These are phyloP conservation scores for Pseudofabraea citricarpa DNA, from an alignment of 2,329 filamentous ascomycete species.

Conservation along the genomic window DNA sequence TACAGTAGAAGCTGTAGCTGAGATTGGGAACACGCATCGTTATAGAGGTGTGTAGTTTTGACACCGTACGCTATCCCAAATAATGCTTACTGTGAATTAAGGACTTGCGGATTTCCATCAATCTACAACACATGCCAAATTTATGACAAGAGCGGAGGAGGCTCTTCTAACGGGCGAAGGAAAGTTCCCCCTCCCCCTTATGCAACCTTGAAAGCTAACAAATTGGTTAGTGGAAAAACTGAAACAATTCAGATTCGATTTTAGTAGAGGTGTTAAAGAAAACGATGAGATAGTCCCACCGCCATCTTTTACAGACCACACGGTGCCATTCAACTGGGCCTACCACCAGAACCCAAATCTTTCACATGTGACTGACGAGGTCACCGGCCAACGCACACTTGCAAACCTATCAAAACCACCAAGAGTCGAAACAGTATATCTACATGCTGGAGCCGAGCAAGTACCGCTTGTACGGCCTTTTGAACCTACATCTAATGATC, in stretches of 20 bases:
- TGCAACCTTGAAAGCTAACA: slow-evolving; percentile 12
- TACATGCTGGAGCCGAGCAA: slow-evolving; percentile 14
- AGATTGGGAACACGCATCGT: slow-evolving; percentile 75
- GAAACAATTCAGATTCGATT: slow-evolving; percentile 62
- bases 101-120: slow-evolving; percentile 83
- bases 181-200: slow-evolving; percentile 30
- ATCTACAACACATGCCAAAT: slow-evolving; percentile 61
- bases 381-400: slow-evolving; percentile 26
- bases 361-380: slow-evolving; percentile 31
- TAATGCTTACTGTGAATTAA: slow-evolving; percentile 19
- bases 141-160: slow-evolving; percentile 67
- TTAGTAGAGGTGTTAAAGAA: slow-evolving; percentile 51
- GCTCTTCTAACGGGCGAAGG: slow-evolving; percentile 68
- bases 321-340: slow-evolving; percentile 70
- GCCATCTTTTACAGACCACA: slow-evolving; percentile 70
- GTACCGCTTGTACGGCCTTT: slow-evolving; percentile 13
- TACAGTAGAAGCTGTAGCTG: slow-evolving; percentile 63
- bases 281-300: slow-evolving; percentile 73
- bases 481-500: slow-evolving; percentile 31
- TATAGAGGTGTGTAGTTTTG: slow-evolving; percentile 57
- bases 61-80: no score
- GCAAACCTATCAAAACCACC: slow-evolving; percentile 18
- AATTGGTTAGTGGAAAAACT: slow-evolving; percentile 46
- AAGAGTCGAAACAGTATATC: slow-evolving; percentile 17
- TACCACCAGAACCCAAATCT: slow-evolving; percentile 81